Evolutionary conservation across 2,329 filamentous ascomycete species (phyloP).

Genomic region (Colletotrichum falcatum): DNA sequence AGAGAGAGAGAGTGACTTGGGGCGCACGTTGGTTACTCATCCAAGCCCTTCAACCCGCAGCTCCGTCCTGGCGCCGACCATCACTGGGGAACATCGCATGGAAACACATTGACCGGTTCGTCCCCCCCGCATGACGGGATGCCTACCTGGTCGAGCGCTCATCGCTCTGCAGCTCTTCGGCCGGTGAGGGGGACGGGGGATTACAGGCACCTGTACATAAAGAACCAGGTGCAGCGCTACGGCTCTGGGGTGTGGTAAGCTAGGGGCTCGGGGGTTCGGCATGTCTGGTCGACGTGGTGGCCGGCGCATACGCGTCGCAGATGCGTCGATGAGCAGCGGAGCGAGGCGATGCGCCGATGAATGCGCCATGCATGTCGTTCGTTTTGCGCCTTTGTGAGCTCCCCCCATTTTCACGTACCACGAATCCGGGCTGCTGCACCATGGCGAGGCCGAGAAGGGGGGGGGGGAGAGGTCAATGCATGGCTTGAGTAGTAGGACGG

Average conservation of each 20-base stretch:
- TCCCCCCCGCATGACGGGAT: constrained; percentile 35
- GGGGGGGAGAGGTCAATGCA: constrained; percentile 28
- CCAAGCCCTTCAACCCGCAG: neutral
- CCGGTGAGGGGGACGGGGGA: constrained; percentile 1
- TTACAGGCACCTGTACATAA: too few relatives aligned
- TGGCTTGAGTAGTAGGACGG: neutral
- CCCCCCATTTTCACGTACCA: constrained; percentile 33
- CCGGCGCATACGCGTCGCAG: constrained; percentile 1
- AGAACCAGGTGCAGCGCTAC: neutral
- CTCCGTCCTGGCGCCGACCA: neutral
- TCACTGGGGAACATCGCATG: constrained; percentile 12
- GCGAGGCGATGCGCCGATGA: constrained; percentile 38
- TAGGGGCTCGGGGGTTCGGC: constrained; percentile 37
- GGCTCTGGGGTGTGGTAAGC: constrained; percentile 24
- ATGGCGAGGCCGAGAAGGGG: constrained; percentile 25
- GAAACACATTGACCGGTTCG: constrained; percentile 3
- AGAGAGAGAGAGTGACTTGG: neutral
- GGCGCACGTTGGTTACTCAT: constrained; percentile 9
- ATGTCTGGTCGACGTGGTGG: constrained; percentile 21
- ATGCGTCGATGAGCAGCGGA: constrained; percentile 20
- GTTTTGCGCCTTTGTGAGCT: constrained; percentile 22
- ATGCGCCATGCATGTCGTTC: neutral
- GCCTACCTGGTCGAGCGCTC: neutral
- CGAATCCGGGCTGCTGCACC: constrained; percentile 2
- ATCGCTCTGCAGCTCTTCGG: constrained; percentile 25